Evolutionary conservation across 2,329 filamentous ascomycete species (phyloP), one percentile per base, ranked within the genome.

Genomic region (Sphaerulina musiva): DNA sequence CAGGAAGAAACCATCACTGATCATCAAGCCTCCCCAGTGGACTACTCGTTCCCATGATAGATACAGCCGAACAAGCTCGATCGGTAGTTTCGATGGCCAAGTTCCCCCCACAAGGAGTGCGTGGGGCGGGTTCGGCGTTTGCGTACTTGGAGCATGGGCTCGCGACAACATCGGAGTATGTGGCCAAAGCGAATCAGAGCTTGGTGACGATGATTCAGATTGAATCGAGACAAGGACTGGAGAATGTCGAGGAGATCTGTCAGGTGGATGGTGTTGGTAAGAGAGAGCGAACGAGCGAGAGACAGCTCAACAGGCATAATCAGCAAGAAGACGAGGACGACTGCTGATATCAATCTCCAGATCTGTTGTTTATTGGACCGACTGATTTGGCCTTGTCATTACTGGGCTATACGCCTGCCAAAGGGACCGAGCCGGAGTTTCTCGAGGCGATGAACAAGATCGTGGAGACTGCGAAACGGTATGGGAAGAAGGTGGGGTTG

Each of bases 401-500:
- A 77, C 53, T 78, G 73, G 26, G 71, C 71, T 57, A 77, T 75
- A 0, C 75, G 76, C 45, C 57, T 72, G 12, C 70, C 66, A 17
- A 56, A 14, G 53, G 69, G 58, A 12, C 76, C 64, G 73, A 76
- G 52, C 69, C 70, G 4, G 74, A 78, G 50, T 63, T 79, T 46
- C 70, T 72, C 26, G 67, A 69, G 2, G 77, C 78, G 2, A 77
- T 81, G 59, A 72, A 74, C 17, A 71, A 67, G 42, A 77, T 80
- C 51, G 72, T 83, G 8, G 72, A 72, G 10, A 83, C 84, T 2
- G 78, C 81, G 3, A 74, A 76, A 48, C 78, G 75, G 57, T 78
- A 84, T 9, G 83, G 83, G 17, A 87, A 86, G 70, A 85, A 84
- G 72, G 78, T 78, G 5, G 85, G 80, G 0, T 70, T 75, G 1